phyloP scores from a whole-genome alignment of 2,329 filamentous ascomycete species.

The Fusarium lateritium region DNA sequence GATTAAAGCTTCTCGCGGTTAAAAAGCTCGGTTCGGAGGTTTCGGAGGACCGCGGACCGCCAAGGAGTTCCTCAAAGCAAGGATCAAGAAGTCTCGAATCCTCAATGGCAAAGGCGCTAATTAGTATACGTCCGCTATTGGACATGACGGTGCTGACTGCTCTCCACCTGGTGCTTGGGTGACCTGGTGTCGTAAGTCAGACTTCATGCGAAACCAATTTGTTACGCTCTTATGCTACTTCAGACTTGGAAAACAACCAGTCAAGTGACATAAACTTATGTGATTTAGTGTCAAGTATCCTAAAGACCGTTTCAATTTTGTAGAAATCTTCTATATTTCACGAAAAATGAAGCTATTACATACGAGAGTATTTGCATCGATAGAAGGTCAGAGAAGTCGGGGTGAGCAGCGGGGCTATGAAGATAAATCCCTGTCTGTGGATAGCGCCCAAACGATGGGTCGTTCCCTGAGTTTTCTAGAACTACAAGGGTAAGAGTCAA shows the following conservation, averaged over 20 bases:
- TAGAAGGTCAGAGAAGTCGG: constrained; percentile 13
- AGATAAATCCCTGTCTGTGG: constrained; percentile 28
- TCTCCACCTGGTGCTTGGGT: constrained; percentile 35
- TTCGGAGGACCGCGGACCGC: constrained; percentile 26
- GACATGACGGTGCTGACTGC: constrained; percentile 33
- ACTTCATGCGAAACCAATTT: constrained; percentile 7
- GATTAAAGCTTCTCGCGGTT: constrained; percentile 8
- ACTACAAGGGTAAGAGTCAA: constrained; percentile 33
- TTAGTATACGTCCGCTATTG: constrained; percentile 31
- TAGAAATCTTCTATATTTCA: no score
- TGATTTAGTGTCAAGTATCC: no score
- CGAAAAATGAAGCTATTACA: no score
- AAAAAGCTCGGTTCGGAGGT: constrained; percentile 34
- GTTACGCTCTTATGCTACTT: not conserved
- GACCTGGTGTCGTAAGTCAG: constrained; percentile 23
- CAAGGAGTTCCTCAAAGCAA: constrained; percentile 17
- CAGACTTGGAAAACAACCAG: no score
- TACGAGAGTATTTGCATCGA: not conserved
- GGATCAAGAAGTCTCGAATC: constrained; percentile 32
- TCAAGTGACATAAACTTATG: no score
- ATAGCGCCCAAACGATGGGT: constrained; percentile 24
- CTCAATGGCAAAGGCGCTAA: constrained; percentile 22
- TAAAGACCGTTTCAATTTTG: no score
- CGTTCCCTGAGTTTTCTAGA: constrained; percentile 44
- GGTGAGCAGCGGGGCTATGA: constrained; percentile 18